Base-by-base conservation (phyloP, 164 flowering plant genomes). In the Euptelea pleiosperma region DNA sequence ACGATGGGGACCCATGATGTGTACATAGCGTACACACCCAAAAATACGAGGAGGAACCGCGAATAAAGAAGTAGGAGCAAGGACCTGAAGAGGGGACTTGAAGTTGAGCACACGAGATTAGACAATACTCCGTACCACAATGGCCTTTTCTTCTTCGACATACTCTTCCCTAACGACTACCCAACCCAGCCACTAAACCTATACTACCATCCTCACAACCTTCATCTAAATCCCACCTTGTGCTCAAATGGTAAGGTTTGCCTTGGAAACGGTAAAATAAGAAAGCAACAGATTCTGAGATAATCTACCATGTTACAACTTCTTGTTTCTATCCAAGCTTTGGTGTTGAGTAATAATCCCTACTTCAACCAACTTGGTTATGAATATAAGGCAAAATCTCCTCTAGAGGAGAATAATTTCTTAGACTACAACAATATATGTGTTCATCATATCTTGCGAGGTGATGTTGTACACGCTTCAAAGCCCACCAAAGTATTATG, bases 81-180 rank as follows among this genome's bases (percentile, higher is more conserved):
- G n/a, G n/a, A n/a, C n/a, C n/a, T 39, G 73, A 75, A 16, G 41
- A 24, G 8, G 35, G 75, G 26, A 60, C n/a, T n/a, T n/a, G n/a
- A n/a, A n/a, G n/a, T 67, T 3, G 77, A 77, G 46, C 62, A 74
- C 6, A 48, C 75, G 12, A 72, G 81, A 9, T 28, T 73, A 6
- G 9, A 40, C 1, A 75, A 65, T 5, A 77, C 81, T 2, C 79
- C 81, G 3, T 77, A 77, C 57, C 66, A 72, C 34, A 66, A 77
- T 43, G 74, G 79, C 3, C 70, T 77, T 7, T 77, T 72, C 65
- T 74, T 77, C 57, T 74, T 77, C 37, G 81, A 77, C 55, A 29
- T 75, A 19, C n/a, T n/a, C 15, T 66, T 72, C 14, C 79, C 76
- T 6, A 1, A 51, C 2, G 51, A 65, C 37, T 65, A 74, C 55